These are phyloP conservation scores for Phytophthora constricta DNA, from an alignment of 352 stramenopile genomes.

Conservation along the genomic window DNA sequence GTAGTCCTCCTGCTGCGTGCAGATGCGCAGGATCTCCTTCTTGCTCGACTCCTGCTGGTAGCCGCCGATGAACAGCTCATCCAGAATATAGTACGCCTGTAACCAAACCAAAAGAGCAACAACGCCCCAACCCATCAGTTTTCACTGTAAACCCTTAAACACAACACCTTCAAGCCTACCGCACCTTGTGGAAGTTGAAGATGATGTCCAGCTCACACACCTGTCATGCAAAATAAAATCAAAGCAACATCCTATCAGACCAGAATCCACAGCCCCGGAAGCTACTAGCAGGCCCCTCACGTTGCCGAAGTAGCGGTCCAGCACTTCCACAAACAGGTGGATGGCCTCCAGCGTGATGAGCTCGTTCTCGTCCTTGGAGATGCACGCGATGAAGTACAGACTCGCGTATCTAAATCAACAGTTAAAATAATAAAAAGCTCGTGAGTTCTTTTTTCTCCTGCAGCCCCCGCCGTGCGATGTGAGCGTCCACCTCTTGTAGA, in stretches of 20 bases:
- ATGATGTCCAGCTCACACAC: slow-evolving; percentile 98
- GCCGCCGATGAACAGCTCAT: slow-evolving; percentile 99
- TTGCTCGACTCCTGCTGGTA: slow-evolving; percentile 97
- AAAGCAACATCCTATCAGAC: neutral
- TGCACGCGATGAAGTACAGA: slow-evolving; percentile 97
- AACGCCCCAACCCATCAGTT: neutral
- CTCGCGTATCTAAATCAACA: slow-evolving; percentile 88
- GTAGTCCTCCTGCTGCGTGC: slow-evolving; percentile 90
- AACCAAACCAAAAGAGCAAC: neutral
- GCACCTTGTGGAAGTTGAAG: slow-evolving; percentile 99
- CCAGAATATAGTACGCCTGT: slow-evolving; percentile 98
- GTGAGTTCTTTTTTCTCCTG: neutral
- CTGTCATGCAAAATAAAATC: slow-evolving; percentile 42
- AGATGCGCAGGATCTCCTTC: slow-evolving; percentile 91
- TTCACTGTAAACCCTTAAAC: neutral
- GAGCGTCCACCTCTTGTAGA: slow-evolving; percentile 93
- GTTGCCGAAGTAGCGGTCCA: slow-evolving; percentile 98
- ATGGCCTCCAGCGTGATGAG: slow-evolving; percentile 98
- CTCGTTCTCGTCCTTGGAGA: slow-evolving; percentile 97
- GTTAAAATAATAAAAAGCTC: slow-evolving; percentile 1
- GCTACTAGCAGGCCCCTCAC: slow-evolving; percentile 37
- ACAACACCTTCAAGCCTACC: neutral
- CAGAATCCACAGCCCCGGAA: neutral
- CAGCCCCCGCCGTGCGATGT: too few relatives aligned
- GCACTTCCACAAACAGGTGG: slow-evolving; percentile 98